phyloP scores from a whole-genome alignment of 805 yeast species.

The Debaryomyces hansenii region DNA sequence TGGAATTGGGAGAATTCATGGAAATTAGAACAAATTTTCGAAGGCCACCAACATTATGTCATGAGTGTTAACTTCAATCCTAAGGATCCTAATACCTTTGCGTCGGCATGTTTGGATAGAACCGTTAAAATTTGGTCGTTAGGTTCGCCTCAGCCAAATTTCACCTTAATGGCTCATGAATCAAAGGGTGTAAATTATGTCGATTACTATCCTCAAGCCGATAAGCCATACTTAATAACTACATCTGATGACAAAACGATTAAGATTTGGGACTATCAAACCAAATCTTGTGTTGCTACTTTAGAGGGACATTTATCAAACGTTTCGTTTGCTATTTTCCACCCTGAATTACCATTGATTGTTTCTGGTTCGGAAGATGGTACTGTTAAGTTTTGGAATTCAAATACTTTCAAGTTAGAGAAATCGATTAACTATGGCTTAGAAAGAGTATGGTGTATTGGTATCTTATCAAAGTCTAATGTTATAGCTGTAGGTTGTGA shows the following conservation, averaged over 20 bases:
- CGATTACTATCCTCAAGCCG: conserved; percentile 95
- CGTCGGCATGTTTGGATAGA: conserved; percentile 93
- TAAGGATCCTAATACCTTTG: conserved; percentile 96
- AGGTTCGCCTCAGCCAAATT: conserved; percentile 84
- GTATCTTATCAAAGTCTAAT: conserved; percentile 68
- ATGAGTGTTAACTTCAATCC: conserved; percentile 96
- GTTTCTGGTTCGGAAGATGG: conserved; percentile 97
- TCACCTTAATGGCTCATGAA: conserved; percentile 88
- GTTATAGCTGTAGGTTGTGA: conserved; percentile 91
- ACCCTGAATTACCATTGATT: conserved; percentile 93
- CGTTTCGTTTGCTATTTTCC: conserved; percentile 96
- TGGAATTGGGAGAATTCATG: conserved; percentile 98
- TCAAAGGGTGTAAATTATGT: conserved; percentile 94
- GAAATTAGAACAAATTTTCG: conserved; percentile 86
- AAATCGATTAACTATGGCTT: conserved; percentile 87
- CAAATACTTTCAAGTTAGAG: conserved; percentile 90
- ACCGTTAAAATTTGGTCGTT: conserved; percentile 97
- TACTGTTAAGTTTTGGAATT: conserved; percentile 90
- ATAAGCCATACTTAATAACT: conserved; percentile 92
- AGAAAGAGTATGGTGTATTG: conserved; percentile 96
- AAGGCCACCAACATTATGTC: conserved; percentile 94
- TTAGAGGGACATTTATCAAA: conserved; percentile 91
- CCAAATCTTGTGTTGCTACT: conserved; percentile 92
- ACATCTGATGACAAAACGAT: conserved; percentile 88
- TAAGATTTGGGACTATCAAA: conserved; percentile 95